Evolutionary conservation across 495 filamentous ascomycete genomes (phyloP).

Genomic region (Chaetomium tenue): DNA sequence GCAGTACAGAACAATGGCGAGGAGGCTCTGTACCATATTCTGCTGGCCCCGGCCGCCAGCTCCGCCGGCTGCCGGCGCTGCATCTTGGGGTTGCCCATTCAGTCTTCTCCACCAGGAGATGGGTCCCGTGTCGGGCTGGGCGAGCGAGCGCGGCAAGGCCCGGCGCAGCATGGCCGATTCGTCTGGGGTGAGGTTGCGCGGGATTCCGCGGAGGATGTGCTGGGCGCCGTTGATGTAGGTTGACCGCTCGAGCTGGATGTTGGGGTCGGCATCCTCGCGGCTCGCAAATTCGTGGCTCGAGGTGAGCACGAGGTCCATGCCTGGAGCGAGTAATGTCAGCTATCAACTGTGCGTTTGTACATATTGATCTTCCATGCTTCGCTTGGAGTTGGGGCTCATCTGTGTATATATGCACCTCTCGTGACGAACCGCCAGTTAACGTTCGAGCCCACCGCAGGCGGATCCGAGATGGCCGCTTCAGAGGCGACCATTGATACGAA

Average conservation of each 20-base stretch:
- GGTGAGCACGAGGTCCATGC: slow-evolving; percentile 25
- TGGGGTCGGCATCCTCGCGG: not conserved
- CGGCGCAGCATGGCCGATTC: slow-evolving; percentile 47
- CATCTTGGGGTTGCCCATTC: not conserved
- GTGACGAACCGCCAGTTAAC: slow-evolving; percentile 17
- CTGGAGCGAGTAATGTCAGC: not conserved
- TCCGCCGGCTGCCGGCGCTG: not conserved
- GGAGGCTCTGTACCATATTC: no score
- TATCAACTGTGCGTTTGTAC: no score
- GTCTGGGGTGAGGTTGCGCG: slow-evolving; percentile 53
- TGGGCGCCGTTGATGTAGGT: slow-evolving; percentile 65
- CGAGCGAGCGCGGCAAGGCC: slow-evolving; percentile 43
- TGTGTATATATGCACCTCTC: slow-evolving; percentile 12
- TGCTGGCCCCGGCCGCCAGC: no score
- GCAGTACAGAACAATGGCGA: no score
- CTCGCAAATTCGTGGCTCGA: slow-evolving; percentile 14
- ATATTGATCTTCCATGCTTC: no score
- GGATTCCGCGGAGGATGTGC: slow-evolving; percentile 66
- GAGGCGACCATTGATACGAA: slow-evolving; percentile 1
- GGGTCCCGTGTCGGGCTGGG: not conserved
- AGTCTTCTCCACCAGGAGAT: not conserved
- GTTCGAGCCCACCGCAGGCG: not conserved
- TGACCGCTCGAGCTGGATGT: slow-evolving; percentile 54
- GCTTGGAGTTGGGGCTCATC: no score
- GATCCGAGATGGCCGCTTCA: not conserved